Base-by-base conservation (phyloP, 2,329 filamentous ascomycete genomes). In the Phialophora expanda region DNA sequence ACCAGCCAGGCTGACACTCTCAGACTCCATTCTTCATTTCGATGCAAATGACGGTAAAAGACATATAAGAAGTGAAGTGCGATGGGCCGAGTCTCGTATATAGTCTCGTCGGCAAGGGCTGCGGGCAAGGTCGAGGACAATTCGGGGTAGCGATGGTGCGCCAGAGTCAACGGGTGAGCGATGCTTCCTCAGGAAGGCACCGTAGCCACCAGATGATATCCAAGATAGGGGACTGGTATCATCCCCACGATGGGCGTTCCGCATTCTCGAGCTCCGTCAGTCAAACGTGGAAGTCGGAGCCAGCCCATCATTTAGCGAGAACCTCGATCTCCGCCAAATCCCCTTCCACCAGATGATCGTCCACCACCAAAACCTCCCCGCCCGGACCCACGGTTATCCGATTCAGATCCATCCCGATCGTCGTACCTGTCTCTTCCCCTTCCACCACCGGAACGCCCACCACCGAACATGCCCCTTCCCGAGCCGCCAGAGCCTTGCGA, bases 341-440 rank as follows among this genome's bases (percentile, higher is more conserved):
- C 48, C n/a, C 30, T 48, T 20, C 34, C 22, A 32, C 46, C 51
- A 32, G 41, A 57, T 14, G 22, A 34, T 53, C 66, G 38, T 20
- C 54, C 57, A 55, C 50, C 28, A 26, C 58, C 48, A 20, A 53
- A 54, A 8, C 46, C 22, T 1, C 58, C 58, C 24, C 58, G 24
- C 3, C 56, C 62, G 8, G 7, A 44, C 38, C 38, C 38, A n/a
- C 38, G 38, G 38, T n/a, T 44, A 44, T 44, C 17, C 14, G 7
- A 17, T 44, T n/a, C 66, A 48, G 55, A 62, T 6, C 55, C 48
- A 28, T 41, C 60, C n/a, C 68, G 56, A 9, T 65, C 63, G 30
- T 32, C 58, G 26, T 32, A 54, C 5, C 28, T 41, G 28, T 56
- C 51, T 12, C 63, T 46, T 51, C 53, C 53, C 17, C 41, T n/a